phyloP scores from a whole-genome alignment of 1,139 yeast genomes.

The Pichia sp. region DNA sequence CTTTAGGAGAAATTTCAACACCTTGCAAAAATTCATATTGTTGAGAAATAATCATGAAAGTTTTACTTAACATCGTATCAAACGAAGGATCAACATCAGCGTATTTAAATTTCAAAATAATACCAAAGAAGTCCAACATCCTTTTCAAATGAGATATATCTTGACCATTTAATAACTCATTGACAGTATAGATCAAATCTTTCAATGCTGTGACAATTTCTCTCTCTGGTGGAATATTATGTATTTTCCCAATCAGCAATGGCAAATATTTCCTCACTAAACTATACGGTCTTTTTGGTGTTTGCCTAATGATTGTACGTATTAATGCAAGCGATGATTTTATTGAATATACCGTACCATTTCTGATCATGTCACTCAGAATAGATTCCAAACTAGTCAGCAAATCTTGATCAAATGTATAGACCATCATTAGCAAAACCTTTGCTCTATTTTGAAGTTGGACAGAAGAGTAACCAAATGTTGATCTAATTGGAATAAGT shows the following conservation, averaged over 20 bases:
- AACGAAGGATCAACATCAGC: neutral
- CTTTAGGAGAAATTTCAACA: conserved; percentile 9
- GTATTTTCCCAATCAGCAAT: conserved; percentile 18
- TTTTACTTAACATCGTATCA: neutral
- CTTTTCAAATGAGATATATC: conserved; percentile 16
- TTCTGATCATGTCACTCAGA: conserved; percentile 21
- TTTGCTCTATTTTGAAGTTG: conserved; percentile 31
- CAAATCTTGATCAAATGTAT: conserved; percentile 30
- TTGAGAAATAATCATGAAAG: conserved; percentile 4
- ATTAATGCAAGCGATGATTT: conserved; percentile 15
- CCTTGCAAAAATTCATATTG: conserved; percentile 16
- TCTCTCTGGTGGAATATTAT: conserved; percentile 11
- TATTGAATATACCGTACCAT: conserved; percentile 12
- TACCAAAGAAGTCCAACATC: conserved; percentile 15
- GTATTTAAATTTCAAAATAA: conserved; percentile 10
- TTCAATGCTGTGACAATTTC: conserved; percentile 7
- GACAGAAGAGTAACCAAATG: conserved; percentile 23
- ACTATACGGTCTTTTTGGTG: conserved; percentile 22
- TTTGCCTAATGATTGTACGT: conserved; percentile 10
- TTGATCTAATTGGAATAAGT: conserved; percentile 32
- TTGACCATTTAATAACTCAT: conserved; percentile 14
- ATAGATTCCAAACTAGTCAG: conserved; percentile 23
- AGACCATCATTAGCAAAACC: conserved; percentile 28
- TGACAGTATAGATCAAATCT: conserved; percentile 9
- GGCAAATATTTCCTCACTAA: conserved; percentile 22